Evolutionary conservation across 768 basidiomycete genomes (phyloP).

Genomic region (Naematelia aurantialba): DNA sequence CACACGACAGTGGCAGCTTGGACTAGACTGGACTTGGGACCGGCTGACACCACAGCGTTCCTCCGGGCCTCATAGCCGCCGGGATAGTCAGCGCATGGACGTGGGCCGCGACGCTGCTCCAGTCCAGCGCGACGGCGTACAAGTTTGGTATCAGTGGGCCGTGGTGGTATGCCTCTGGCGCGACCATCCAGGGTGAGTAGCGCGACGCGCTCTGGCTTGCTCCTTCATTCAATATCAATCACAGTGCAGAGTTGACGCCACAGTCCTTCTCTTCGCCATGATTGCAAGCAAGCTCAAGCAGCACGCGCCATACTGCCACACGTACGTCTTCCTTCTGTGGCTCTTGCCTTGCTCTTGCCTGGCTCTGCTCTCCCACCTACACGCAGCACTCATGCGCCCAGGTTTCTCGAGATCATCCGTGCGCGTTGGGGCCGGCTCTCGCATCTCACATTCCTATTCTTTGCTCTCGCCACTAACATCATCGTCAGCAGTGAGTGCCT

Average conservation of each 20-base stretch:
- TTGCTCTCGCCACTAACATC: constrained; percentile 82
- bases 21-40: background rate
- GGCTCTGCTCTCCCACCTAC: background rate
- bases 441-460: constrained; percentile 83
- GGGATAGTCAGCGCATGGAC: constrained; percentile 94
- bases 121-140: constrained; percentile 55
- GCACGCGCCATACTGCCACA: constrained; percentile 64
- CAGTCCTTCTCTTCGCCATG: constrained; percentile 82
- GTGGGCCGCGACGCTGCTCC: constrained; percentile 51
- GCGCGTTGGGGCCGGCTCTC: constrained; percentile 68
- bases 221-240: too few species aligned
- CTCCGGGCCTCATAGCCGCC: constrained; percentile 85
- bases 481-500: constrained; percentile 62
- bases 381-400: constrained; percentile 53
- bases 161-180: constrained; percentile 78
- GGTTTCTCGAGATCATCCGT: constrained; percentile 82
- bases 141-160: constrained; percentile 80
- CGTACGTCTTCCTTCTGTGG: constrained; percentile 27
- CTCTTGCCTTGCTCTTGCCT: background rate
- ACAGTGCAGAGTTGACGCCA: too few species aligned
- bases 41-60: constrained; percentile 56
- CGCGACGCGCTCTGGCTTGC: too few species aligned
- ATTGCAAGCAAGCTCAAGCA: constrained; percentile 86
- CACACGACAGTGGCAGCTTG: too few species aligned
- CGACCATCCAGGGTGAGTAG: constrained; percentile 63